phyloP scores from a whole-genome alignment of 1,139 yeast species.

The Kodamaea fungicola region DNA sequence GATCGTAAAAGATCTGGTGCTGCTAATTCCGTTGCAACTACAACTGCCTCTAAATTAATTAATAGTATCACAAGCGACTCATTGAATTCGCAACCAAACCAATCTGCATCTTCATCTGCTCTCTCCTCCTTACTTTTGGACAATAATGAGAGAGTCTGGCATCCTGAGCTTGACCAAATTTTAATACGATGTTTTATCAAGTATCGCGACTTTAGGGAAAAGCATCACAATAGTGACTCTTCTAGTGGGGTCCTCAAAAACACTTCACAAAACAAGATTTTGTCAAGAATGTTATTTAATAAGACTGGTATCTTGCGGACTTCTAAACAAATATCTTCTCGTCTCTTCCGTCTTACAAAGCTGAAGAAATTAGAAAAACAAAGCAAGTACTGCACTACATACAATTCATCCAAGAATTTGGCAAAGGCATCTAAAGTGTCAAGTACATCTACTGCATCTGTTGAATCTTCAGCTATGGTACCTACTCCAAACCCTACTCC shows the following conservation, averaged over 20 bases:
- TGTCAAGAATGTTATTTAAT: conserved; percentile 40
- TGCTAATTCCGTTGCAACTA: conserved; percentile 1
- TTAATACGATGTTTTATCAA: conserved; percentile 35
- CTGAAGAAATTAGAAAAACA: conserved; percentile 15
- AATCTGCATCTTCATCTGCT: conserved; percentile 3
- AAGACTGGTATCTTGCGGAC: conserved; percentile 37
- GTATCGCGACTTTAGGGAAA: conserved; percentile 32
- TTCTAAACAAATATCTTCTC: conserved; percentile 40
- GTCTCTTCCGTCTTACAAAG: conserved; percentile 18
- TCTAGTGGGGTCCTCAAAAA: conserved; percentile 22
- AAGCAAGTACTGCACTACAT: conserved; percentile 11
- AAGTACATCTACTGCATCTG: not conserved
- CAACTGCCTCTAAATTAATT: conserved; percentile 4
- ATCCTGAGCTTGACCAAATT: conserved; percentile 33
- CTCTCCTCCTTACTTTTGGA: conserved; percentile 10
- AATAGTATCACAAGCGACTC: conserved; percentile 5
- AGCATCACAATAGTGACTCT: conserved; percentile 17
- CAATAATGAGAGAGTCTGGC: conserved; percentile 32
- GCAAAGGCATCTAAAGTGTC: not conserved
- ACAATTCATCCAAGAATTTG: conserved; percentile 2
- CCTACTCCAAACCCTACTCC: conserved; percentile 8
- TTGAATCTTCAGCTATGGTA: not conserved
- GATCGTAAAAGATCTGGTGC: conserved; percentile 10
- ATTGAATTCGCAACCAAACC: not conserved
- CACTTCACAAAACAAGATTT: conserved; percentile 39